These are phyloP conservation scores for Hyphodiscus hymeniophilus DNA, from an alignment of 495 filamentous ascomycete genomes.

Conservation along the genomic window DNA sequence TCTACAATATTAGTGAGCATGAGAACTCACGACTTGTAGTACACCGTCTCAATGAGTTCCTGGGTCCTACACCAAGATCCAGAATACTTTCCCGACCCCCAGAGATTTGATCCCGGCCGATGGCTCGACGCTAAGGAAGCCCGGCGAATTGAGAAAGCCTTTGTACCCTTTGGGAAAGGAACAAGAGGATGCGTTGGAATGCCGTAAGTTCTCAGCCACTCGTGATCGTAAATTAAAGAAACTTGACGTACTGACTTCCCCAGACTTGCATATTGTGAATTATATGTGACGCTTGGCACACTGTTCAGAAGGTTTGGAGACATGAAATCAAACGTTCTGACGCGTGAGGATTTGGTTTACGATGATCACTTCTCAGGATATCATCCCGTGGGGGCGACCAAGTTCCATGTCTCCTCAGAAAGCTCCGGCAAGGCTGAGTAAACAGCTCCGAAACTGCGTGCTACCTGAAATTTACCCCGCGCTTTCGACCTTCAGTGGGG, in stretches of 20 bases:
- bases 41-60: slow-evolving; percentile 13
- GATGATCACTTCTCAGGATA: slow-evolving; percentile 25
- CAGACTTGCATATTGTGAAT: slow-evolving; percentile 28
- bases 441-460: no score
- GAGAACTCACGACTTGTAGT: background rate
- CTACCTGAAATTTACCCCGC: no score
- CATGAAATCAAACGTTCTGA: slow-evolving; percentile 20
- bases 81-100: slow-evolving; percentile 15
- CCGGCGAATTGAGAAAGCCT: slow-evolving; percentile 20
- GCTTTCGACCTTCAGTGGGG: no score
- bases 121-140: slow-evolving; percentile 2
- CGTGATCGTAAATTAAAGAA: background rate
- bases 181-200: slow-evolving; percentile 33
- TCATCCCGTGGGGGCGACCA: slow-evolving; percentile 19
- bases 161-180: slow-evolving; percentile 32
- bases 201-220: slow-evolving; percentile 8
- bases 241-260: background rate
- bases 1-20: background rate
- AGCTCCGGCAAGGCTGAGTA: no score
- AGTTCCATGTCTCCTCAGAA: slow-evolving; percentile 27
- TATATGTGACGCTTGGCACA: slow-evolving; percentile 26
- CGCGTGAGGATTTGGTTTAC: slow-evolving; percentile 17
- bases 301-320: slow-evolving; percentile 27
- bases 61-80: slow-evolving; percentile 23
- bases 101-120: slow-evolving; percentile 10